Percentiles rank a stretch among this genome's conserved stretches.
Evolutionary conservation across 331 rosid species (phyloP).

Genomic region (Erythrophleum ivorense): DNA sequence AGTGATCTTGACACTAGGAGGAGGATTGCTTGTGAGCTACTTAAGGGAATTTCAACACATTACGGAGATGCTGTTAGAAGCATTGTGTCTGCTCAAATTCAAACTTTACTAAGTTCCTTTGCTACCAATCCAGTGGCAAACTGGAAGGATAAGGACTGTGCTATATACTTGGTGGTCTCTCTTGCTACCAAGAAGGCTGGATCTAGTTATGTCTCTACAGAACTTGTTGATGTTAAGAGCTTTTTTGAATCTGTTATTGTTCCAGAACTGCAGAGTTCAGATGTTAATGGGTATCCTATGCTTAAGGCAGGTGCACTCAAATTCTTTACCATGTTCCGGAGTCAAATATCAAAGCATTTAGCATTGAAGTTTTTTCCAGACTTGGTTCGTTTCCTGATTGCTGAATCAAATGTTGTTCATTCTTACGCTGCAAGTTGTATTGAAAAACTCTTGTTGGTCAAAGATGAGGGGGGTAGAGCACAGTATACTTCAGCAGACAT

Average conservation of each 20-base stretch:
- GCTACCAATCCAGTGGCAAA: slow-evolving; percentile 61
- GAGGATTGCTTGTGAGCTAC: slow-evolving; percentile 94
- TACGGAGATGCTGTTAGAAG: slow-evolving; percentile 72
- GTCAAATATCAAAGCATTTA: slow-evolving; percentile 65
- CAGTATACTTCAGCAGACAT: slow-evolving; percentile 65
- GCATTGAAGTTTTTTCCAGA: slow-evolving; percentile 62
- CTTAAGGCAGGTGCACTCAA: slow-evolving; percentile 93
- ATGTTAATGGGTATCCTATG: slow-evolving; percentile 80
- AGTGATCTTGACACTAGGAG: slow-evolving; percentile 95
- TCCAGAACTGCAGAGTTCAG: slow-evolving; percentile 68
- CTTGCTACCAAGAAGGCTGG: slow-evolving; percentile 93
- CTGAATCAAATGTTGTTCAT: slow-evolving; percentile 86
- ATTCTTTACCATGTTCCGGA: slow-evolving; percentile 83
- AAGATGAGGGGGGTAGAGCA: slow-evolving; percentile 65
- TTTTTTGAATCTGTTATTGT: slow-evolving; percentile 82
- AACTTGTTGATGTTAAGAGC: slow-evolving; percentile 84
- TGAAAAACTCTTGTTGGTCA: slow-evolving; percentile 82
- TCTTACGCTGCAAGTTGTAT: slow-evolving; percentile 89
- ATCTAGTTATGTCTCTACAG: slow-evolving; percentile 75
- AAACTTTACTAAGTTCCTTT: slow-evolving; percentile 65
- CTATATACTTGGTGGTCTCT: slow-evolving; percentile 87
- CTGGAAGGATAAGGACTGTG: slow-evolving; percentile 96
- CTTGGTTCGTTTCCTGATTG: slow-evolving; percentile 73
- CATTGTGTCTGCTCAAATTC: slow-evolving; percentile 77
- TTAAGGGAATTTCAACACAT: slow-evolving; percentile 85